Conservation (phyloP, 257 asterid genomes). For the Sherardia arvensis region DNA sequence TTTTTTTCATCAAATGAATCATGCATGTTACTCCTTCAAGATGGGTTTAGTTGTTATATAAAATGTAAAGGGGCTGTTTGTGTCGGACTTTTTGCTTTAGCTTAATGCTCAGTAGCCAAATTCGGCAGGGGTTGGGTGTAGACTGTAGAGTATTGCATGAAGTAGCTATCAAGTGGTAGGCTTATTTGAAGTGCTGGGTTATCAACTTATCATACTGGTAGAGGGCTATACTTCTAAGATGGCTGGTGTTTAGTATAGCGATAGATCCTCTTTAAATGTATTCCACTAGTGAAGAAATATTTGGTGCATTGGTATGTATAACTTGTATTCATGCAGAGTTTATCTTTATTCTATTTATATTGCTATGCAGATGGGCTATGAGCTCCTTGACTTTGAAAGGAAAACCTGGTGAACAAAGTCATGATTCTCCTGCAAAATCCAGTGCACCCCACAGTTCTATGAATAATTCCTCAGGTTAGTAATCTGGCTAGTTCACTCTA, state of each 20-base stretch:
- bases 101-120: not conserved
- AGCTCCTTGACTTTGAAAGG: constrained; percentile 91
- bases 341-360: not conserved
- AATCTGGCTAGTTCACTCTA: constrained; percentile 3
- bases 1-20: not conserved
- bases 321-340: not conserved
- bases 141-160: not conserved
- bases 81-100: not conserved
- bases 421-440: constrained; percentile 43
- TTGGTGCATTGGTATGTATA: not conserved
- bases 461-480: constrained; percentile 53
- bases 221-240: not conserved
- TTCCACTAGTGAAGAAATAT: not conserved
- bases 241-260: not conserved
- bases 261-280: not conserved
- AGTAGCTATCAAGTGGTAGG: not conserved
- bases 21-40: not conserved
- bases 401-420: constrained; percentile 67
- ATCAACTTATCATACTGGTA: not conserved
- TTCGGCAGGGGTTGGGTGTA: not conserved
- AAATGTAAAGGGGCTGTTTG: not conserved
- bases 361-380: constrained; percentile 93
- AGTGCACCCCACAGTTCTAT: constrained; percentile 47
- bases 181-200: not conserved
- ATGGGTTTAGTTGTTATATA: not conserved